phyloP scores from a whole-genome alignment of 176 grass and related monocot genomes.

The Aegilops umbellulata region DNA sequence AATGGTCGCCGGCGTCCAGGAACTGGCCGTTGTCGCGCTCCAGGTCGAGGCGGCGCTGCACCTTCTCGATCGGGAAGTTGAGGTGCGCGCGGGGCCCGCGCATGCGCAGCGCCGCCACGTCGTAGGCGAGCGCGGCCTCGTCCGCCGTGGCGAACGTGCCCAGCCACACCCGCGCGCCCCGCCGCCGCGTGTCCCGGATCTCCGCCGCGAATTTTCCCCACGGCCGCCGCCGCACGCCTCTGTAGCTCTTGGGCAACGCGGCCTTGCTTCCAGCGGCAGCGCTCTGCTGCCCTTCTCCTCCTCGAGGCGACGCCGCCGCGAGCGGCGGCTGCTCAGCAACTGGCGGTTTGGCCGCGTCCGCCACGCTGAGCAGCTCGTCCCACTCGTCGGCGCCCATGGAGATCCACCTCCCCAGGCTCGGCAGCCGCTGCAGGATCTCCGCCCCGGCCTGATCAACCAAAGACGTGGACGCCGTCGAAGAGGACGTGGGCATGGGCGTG shows the following conservation, averaged over 20 bases:
- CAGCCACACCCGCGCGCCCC: slow-evolving; percentile 66
- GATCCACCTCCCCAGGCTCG: too few species aligned
- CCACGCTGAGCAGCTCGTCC: too few species aligned
- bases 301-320: too few species aligned
- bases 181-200: slow-evolving; percentile 62
- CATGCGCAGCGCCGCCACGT: slow-evolving; percentile 68
- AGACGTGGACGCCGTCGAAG: too few species aligned
- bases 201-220: slow-evolving; percentile 82
- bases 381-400: too few species aligned
- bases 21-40: slow-evolving; percentile 18
- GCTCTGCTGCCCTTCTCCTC: too few species aligned
- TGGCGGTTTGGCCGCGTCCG: too few species aligned
- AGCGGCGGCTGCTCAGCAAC: too few species aligned
- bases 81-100: slow-evolving; percentile 52
- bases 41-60: slow-evolving; percentile 17
- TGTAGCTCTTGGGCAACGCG: slow-evolving; percentile 25
- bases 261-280: background rate
- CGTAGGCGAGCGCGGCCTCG: slow-evolving; percentile 65
- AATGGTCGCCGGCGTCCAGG: background rate
- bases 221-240: slow-evolving; percentile 67
- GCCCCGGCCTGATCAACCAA: too few species aligned
- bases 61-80: slow-evolving; percentile 53
- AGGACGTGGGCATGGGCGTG: too few species aligned
- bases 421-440: too few species aligned
- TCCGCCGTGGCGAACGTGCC: slow-evolving; percentile 66